Percentiles rank a stretch among this genome's conserved stretches.
Evolutionary conservation across 495 filamentous ascomycete genomes (phyloP).

Genomic region (Lepraria neglecta): DNA sequence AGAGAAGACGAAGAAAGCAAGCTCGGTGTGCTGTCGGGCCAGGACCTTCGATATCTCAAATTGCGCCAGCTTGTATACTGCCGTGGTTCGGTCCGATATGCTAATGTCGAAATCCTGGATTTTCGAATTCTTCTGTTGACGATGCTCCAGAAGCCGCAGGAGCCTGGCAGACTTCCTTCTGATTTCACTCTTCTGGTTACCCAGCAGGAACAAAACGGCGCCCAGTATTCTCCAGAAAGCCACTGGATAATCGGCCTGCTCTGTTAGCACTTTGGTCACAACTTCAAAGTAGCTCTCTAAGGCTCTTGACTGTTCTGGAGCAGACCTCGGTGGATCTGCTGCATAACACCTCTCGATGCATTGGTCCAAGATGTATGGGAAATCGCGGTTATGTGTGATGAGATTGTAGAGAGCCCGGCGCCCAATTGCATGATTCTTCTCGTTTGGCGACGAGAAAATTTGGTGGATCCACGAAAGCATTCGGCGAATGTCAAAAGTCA

Average conservation of each 20-base stretch:
- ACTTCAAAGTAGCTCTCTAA: constrained; percentile 95
- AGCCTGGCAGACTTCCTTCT: constrained; percentile 83
- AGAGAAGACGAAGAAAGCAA: constrained; percentile 90
- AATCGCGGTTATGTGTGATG: constrained; percentile 81
- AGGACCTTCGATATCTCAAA: constrained; percentile 91
- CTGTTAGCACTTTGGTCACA: constrained; percentile 75
- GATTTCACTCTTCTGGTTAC: constrained; percentile 80
- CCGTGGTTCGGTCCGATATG: constrained; percentile 95
- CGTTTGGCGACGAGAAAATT: constrained; percentile 84
- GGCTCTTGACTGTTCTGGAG: constrained; percentile 52
- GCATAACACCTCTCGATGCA: constrained; percentile 85
- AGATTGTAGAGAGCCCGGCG: constrained; percentile 84
- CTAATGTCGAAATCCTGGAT: constrained; percentile 97
- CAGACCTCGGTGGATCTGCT: constrained; percentile 43
- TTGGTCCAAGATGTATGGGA: constrained; percentile 73
- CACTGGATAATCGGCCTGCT: constrained; percentile 69
- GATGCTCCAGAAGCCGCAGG: constrained; percentile 74
- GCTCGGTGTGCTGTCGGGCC: constrained; percentile 77
- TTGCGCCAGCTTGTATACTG: constrained; percentile 93
- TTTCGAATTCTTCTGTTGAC: constrained; percentile 76
- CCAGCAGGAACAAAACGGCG: constrained; percentile 82
- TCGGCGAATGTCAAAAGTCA: constrained; percentile 84
- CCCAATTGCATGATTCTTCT: constrained; percentile 87
- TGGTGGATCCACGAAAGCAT: constrained; percentile 93
- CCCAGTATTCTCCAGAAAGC: constrained; percentile 86